Base-by-base conservation (phyloP, 2,329 filamentous ascomycete species). In the Phoma sp. region DNA sequence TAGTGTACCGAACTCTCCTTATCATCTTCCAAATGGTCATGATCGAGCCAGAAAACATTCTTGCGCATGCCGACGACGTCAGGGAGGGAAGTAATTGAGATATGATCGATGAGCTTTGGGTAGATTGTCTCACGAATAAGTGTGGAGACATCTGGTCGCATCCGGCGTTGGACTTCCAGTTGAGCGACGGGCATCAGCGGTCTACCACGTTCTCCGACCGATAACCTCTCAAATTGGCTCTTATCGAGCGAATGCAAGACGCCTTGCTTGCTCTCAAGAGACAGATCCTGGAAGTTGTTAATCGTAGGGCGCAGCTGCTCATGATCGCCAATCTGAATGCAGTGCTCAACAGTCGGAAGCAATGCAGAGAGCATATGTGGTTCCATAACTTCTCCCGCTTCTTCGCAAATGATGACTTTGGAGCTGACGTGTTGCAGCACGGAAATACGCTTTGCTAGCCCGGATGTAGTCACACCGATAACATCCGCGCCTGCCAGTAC, bases 311-410 rank as follows among this genome's bases (percentile, higher is more conserved):
- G 81, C 1, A 89, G 77, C 62, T 89, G 86, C 19, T 80, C 74
- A 54, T 88, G 85, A 62, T 89, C 87, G 0, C 87, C 86, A 35
- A 89, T 88, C 13, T 85, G 77, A 17, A 89, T 84, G 6, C 79
- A 74, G 54, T 90, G 87, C 66, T 89, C 80, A 0, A 88, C 56
- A 4, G 80, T 80, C 0, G 86, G 85, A 0, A 88, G 74, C 4
- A 90, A 68, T 0, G 86, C 80, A 0, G 84, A 84, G 1, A 90
- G 67, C 2, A 84, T 75, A 55, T 90, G 86, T 0, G 84, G 78
- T 67, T 91, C 88, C 29, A 90, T 76, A 0, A 90, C 84, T 58
- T 91, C 87, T 0, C 83, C 88, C 1, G 88, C 88, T 64, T 91
- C 88, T 67, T 91, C 88, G 31, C 84, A 88, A 1, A 90, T 68